Evolutionary conservation across 1,284 basidiomycete species (phyloP).

Genomic region (Coriolopsis trogii): DNA sequence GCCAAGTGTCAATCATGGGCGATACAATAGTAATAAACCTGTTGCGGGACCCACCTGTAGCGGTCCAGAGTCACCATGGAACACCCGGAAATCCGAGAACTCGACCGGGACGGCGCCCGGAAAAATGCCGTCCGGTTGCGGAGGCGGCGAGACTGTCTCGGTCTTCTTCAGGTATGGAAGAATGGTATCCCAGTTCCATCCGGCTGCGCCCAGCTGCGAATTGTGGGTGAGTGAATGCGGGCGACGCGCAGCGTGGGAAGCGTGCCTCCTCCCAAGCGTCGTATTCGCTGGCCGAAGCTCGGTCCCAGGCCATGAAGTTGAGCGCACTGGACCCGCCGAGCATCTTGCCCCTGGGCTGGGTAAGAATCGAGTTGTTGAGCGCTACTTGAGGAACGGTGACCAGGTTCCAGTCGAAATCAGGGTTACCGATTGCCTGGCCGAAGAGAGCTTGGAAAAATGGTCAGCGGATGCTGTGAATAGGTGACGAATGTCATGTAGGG

Average conservation of each 20-base stretch:
- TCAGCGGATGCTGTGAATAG: not conserved
- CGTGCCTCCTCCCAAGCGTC: constrained; percentile 18
- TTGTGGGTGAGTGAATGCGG: too few relatives aligned
- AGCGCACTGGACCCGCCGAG: constrained; percentile 26
- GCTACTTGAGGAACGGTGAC: constrained; percentile 13
- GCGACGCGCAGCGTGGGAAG: too few relatives aligned
- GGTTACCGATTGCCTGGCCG: constrained; percentile 13
- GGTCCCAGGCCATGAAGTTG: constrained; percentile 21
- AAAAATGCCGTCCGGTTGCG: not conserved
- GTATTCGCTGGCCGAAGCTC: constrained; percentile 20
- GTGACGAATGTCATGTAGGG: too few relatives aligned
- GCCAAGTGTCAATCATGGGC: not conserved
- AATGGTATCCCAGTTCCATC: constrained; percentile 18
- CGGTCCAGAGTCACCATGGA: constrained; percentile 14
- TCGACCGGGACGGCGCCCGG: not conserved
- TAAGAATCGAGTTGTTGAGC: constrained; percentile 4
- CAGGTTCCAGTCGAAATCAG: constrained; percentile 21
- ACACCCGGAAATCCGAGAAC: constrained; percentile 1
- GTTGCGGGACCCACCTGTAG: constrained; percentile 17
- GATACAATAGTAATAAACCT: not conserved
- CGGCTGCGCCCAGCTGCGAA: constrained; percentile 11
- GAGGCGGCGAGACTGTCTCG: constrained; percentile 4
- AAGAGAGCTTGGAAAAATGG: constrained; percentile 1
- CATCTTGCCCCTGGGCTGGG: constrained; percentile 22
- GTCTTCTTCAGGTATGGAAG: constrained; percentile 24